Base-by-base conservation (phyloP, 2,329 filamentous ascomycete species). In the Beauveria brongniartii region DNA sequence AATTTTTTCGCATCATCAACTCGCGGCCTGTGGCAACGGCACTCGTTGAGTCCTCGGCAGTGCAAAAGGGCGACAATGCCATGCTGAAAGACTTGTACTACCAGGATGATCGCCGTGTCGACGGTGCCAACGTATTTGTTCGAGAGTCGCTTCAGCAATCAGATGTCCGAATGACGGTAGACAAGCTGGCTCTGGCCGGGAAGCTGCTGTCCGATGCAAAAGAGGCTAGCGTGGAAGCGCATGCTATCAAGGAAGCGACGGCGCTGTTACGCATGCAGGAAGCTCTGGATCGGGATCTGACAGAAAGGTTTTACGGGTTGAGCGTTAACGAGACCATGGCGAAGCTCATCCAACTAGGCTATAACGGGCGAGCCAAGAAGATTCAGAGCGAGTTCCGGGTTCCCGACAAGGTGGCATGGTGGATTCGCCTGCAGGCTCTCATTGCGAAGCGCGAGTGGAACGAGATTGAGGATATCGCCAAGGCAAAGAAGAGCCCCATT, bases 1-100 rank as follows among this genome's bases (percentile, higher is more conserved):
- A 85, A 40, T 99, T 99, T 79, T 97, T 99, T 80, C 87, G 92
- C 55, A 88, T 88, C 52, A 91, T 97, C 75, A 97, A 92, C 72
- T 85, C 82, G 58, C 86, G 92, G 1, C 92, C 93, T 0, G 82
- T 91, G 28, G 94, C 94, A 4, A 92, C 91, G 2, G 91, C 94
- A 0, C 82, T 99, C 12, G 90, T 99, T 26, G 94, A 99, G 73
- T 84, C 91, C 1, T 88, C 88, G 0, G 93, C 94, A 0, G 71
- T 76, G 50, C 80, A 82, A 55, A 85, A 90, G 55, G 77, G 75
- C 22, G 89, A 96, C 68, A 92, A 96, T 67, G 82, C 84, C 0
- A 74, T 99, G 24, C 83, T 99, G 28, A 99, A 97, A 69, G 94
- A 97, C 70, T 79, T 99, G 3, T 99, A 94, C 76, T 99, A 99